Evolutionary conservation across 2,329 filamentous ascomycete species (phyloP), one percentile per base, ranked within the genome.

Genomic region (Fusarium gaditjirri): DNA sequence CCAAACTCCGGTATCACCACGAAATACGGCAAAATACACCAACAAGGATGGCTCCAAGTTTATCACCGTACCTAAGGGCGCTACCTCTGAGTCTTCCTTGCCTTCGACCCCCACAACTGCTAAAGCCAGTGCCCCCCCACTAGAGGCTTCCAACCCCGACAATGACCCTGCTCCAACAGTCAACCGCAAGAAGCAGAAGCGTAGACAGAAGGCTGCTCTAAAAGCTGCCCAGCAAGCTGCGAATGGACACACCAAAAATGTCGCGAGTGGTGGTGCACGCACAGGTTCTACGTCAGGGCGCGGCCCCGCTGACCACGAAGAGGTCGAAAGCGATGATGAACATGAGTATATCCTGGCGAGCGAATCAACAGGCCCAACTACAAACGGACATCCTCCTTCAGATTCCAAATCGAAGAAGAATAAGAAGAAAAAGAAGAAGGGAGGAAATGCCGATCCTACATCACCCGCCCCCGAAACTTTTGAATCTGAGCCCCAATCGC

Each of bases 141-240:
- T 73, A 75, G 70, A 74, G 71, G 43, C 74, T 56, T 54, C 62
- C 31, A 44, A 65, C 68, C 65, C 66, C 65, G 75, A 69, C 66
- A 78, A 82, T 68, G 70, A 68, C 53, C 76, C 81, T 50, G 83
- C 85, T 47, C 85, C 85, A 47, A 78, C 86, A 13, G 92, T 95
- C 56, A 98, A 97, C 83, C 91, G 93, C 79, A 98, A 98, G 87
- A 98, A 98, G 86, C 93, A 96, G 82, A 98, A 97, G 86, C 90
- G 95, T 75, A 90, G 95, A 74, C 92, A 93, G 79, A 98, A 98
- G 83, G 93, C 92, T 38, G 92, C 93, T 36, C 92, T 91, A 68
- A 89, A 92, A 78, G 89, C 89, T 35, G 89, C 85, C 44, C 81
- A 83, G 60, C 75, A 80, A 31, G 76, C 76, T 29, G 75, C 78